These are phyloP conservation scores for Dentipellis sp. DNA, from an alignment of 768 basidiomycete genomes.

Conservation along the genomic window DNA sequence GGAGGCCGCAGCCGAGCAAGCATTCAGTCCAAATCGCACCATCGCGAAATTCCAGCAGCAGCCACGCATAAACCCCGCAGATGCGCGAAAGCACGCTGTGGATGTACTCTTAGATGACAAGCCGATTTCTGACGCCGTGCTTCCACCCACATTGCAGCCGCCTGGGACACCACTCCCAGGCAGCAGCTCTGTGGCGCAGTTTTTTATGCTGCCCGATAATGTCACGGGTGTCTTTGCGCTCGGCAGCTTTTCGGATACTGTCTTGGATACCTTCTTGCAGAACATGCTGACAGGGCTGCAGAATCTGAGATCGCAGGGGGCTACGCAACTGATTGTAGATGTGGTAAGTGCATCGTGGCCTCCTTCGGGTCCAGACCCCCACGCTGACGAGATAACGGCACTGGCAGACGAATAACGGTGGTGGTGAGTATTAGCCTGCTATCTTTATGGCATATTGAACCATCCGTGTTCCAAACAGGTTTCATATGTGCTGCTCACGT, in stretches of 20 bases:
- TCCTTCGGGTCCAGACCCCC: too few species aligned
- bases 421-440: neutral
- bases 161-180: conserved; percentile 26
- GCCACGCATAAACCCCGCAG: conserved; percentile 9
- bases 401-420: neutral
- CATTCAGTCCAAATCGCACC: conserved; percentile 1
- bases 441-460: neutral
- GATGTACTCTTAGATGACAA: conserved; percentile 41
- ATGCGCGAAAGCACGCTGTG: conserved; percentile 25
- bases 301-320: conserved; percentile 37
- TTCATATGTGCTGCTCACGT: neutral
- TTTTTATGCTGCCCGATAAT: conserved; percentile 43
- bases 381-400: too few species aligned
- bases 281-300: conserved; percentile 38
- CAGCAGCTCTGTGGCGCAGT: conserved; percentile 43
- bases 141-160: conserved; percentile 30
- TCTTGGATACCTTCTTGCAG: conserved; percentile 31
- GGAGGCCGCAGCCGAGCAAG: neutral
- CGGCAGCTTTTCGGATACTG: conserved; percentile 44
- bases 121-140: conserved; percentile 30
- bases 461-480: neutral
- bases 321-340: conserved; percentile 47
- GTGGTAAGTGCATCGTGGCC: conserved; percentile 23
- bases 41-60: conserved; percentile 17
- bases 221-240: conserved; percentile 48